Conservation (phyloP, 345 rosid species). For the Kandelia obovata region DNA sequence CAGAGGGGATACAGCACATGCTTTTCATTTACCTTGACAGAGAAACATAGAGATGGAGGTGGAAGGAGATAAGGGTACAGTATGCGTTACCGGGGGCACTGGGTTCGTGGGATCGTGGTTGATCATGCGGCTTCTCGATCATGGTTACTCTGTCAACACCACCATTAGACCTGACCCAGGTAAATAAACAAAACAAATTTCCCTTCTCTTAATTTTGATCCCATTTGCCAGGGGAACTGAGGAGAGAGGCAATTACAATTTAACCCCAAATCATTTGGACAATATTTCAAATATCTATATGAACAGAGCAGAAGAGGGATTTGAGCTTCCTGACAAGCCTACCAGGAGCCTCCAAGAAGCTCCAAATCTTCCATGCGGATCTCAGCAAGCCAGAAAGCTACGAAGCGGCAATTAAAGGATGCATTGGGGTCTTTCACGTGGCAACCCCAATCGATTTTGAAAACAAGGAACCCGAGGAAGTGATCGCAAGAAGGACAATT, state of each 20-base stretch:
- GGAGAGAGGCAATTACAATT: not conserved
- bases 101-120: slow-evolving; percentile 13
- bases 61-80: slow-evolving; percentile 14
- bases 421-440: slow-evolving; percentile 30
- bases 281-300: too few relatives aligned
- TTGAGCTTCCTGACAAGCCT: slow-evolving; percentile 48
- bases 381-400: slow-evolving; percentile 29
- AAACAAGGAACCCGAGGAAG: slow-evolving; percentile 42
- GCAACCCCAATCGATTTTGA: slow-evolving; percentile 23
- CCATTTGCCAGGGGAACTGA: not conserved
- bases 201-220: not conserved
- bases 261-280: too few relatives aligned
- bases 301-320: slow-evolving; percentile 46
- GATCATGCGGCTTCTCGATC: slow-evolving; percentile 6
- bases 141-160: slow-evolving; percentile 13
- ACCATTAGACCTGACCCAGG: slow-evolving; percentile 14
- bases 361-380: slow-evolving; percentile 31
- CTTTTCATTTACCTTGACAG: not conserved
- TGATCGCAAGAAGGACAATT: slow-evolving; percentile 39
- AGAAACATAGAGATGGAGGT: not conserved
- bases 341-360: slow-evolving; percentile 51
- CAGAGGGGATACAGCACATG: too few relatives aligned
- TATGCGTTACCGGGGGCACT: slow-evolving; percentile 15
- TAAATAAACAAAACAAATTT: not conserved
- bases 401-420: slow-evolving; percentile 21